Conservation (phyloP, 2,329 filamentous ascomycete species). For the Colletotrichum noveboracense region DNA sequence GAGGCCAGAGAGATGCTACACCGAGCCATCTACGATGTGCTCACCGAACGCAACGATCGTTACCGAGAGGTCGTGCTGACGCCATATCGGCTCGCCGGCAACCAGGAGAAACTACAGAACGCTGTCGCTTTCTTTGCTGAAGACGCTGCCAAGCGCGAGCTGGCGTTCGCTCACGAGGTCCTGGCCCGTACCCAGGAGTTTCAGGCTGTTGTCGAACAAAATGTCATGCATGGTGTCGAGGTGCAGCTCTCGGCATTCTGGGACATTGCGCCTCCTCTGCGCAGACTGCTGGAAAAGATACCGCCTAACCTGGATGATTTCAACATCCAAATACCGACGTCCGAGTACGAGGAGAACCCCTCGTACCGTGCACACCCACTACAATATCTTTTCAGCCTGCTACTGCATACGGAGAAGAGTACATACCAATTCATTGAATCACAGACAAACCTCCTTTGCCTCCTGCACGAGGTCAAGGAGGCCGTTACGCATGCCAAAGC, state of each 20-base stretch:
- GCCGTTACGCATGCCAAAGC: conserved; percentile 74
- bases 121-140: conserved; percentile 83
- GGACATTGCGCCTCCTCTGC: conserved; percentile 90
- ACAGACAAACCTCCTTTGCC: conserved; percentile 87
- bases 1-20: conserved; percentile 90
- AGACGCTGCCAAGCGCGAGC: conserved; percentile 75
- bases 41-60: conserved; percentile 83
- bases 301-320: conserved; percentile 66
- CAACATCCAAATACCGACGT: conserved; percentile 75
- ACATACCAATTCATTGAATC: conserved; percentile 97
- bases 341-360: conserved; percentile 87
- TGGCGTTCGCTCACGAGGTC: conserved; percentile 73
- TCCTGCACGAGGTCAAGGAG: conserved; percentile 89
- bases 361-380: conserved; percentile 80
- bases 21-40: conserved; percentile 82
- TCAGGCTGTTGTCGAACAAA: conserved; percentile 78
- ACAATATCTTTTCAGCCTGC: conserved; percentile 86
- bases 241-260: conserved; percentile 93
- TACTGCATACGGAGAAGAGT: conserved; percentile 88
- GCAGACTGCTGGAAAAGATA: conserved; percentile 80
- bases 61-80: conserved; percentile 85
- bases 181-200: conserved; percentile 79
- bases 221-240: conserved; percentile 87
- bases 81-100: conserved; percentile 78
- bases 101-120: conserved; percentile 79